Conservation (phyloP, 2,329 filamentous ascomycete genomes). For the Colletotrichum viniferum region DNA sequence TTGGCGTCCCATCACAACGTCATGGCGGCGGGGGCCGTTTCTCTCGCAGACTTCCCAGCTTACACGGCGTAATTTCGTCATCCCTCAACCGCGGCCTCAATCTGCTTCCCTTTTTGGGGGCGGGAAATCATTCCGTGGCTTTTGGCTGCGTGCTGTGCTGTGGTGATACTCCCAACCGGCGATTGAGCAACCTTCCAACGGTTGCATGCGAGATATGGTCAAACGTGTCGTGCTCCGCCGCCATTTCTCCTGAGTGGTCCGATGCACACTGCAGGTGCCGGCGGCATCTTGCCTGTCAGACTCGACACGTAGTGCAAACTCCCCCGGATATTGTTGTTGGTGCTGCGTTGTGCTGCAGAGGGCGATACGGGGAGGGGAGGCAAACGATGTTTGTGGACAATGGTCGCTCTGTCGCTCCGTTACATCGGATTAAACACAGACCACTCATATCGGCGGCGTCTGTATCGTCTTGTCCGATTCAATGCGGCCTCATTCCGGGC, state of each 20-base stretch:
- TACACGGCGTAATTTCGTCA: slow-evolving; percentile 3
- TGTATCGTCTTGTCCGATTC: not conserved
- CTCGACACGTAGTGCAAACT: slow-evolving; percentile 12
- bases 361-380: not conserved
- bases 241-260: not conserved
- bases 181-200: slow-evolving; percentile 1
- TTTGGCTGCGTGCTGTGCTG: not conserved
- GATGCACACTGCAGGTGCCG: slow-evolving; percentile 1
- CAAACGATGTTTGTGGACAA: not conserved
- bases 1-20: slow-evolving; percentile 18
- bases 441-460: not conserved
- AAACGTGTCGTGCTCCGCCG: not conserved
- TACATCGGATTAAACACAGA: not conserved
- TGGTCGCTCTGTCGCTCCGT: not conserved
- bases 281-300: slow-evolving; percentile 6
- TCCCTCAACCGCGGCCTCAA: not conserved
- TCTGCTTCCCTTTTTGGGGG: not conserved
- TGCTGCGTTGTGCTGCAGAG: not conserved
- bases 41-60: not conserved
- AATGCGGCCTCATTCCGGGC: not conserved
- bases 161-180: not conserved
- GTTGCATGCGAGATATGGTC: slow-evolving; percentile 13
- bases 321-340: not conserved
- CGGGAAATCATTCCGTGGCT: not conserved
- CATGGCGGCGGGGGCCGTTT: slow-evolving; percentile 1